Conservation (phyloP, 2,329 filamentous ascomycete species). For the Raffaelea ambrosiae region DNA sequence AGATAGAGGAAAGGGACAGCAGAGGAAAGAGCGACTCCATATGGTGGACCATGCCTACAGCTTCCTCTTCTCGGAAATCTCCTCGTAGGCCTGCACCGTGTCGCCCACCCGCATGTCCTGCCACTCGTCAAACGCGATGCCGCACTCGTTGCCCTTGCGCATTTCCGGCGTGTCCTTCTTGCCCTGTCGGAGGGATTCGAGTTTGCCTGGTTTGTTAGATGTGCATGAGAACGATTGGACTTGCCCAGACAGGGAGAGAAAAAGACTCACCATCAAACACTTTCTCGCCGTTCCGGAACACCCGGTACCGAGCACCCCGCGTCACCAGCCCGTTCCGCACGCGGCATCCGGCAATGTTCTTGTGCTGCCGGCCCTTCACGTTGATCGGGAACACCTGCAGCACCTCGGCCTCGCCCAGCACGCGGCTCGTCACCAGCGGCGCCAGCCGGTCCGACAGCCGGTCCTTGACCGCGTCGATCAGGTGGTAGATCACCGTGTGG, state of each 20-base stretch:
- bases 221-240: too few species aligned
- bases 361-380: constrained; percentile 58
- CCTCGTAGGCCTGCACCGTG: constrained; percentile 80
- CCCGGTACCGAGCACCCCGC: constrained; percentile 56
- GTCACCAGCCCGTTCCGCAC: constrained; percentile 72
- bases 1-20: too few species aligned
- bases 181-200: constrained; percentile 77
- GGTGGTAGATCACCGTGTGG: constrained; percentile 77
- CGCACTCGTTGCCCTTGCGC: constrained; percentile 89
- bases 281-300: constrained; percentile 61
- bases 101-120: constrained; percentile 72
- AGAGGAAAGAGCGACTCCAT: too few species aligned
- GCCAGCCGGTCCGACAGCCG: constrained; percentile 62
- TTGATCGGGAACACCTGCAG: constrained; percentile 78
- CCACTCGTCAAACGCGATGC: constrained; percentile 76
- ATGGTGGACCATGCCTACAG: constrained; percentile 34
- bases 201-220: constrained; percentile 46
- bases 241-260: too few species aligned
- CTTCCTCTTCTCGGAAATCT: constrained; percentile 60
- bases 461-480: constrained; percentile 63
- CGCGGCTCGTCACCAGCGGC: constrained; percentile 56
- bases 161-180: constrained; percentile 89
- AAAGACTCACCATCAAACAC: constrained; percentile 68
- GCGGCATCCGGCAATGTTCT: constrained; percentile 78
- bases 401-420: constrained; percentile 83